Percentiles rank a stretch among this genome's conserved stretches.
phyloP scores from a whole-genome alignment of 2,329 filamentous ascomycete species.

The Exophiala alcalophila region DNA sequence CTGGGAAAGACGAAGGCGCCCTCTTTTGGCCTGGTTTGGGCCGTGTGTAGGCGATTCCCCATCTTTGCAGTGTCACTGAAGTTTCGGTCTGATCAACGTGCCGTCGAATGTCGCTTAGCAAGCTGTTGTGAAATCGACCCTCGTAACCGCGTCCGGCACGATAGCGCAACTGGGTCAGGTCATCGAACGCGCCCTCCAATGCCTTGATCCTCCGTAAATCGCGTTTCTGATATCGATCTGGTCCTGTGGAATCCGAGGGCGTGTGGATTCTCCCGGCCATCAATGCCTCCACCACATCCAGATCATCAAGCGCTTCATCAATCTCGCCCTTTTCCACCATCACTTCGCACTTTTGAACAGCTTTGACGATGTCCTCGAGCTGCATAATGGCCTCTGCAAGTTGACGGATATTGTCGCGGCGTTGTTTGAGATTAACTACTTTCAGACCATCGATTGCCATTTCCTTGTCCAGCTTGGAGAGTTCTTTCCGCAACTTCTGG shows the following conservation, averaged over 20 bases:
- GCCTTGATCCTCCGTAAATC: conserved; percentile 76
- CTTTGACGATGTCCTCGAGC: conserved; percentile 72
- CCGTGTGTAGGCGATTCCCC: conserved; percentile 74
- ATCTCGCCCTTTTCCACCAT: conserved; percentile 81
- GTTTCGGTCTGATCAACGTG: conserved; percentile 72
- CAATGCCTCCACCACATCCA: conserved; percentile 74
- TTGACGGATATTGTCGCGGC: conserved; percentile 79
- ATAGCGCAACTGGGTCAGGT: conserved; percentile 70
- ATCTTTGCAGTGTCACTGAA: conserved; percentile 75
- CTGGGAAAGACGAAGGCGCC: conserved; percentile 67
- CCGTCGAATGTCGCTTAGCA: conserved; percentile 75
- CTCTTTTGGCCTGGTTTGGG: conserved; percentile 65
- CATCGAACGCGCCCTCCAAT: conserved; percentile 73
- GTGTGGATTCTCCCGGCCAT: conserved; percentile 60
- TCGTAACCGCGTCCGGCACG: conserved; percentile 88
- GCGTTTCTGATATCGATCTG: conserved; percentile 35
- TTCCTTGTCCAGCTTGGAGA: conserved; percentile 77
- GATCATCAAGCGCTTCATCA: conserved; percentile 71
- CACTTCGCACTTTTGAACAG: conserved; percentile 71
- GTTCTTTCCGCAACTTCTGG: conserved; percentile 72
- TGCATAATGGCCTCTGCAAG: conserved; percentile 81
- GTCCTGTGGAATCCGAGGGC: conserved; percentile 24
- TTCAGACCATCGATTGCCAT: conserved; percentile 82
- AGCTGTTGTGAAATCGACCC: conserved; percentile 69
- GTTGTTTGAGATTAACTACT: conserved; percentile 76